phyloP scores from a whole-genome alignment of 768 basidiomycete genomes.

The Boletus insuetus region DNA sequence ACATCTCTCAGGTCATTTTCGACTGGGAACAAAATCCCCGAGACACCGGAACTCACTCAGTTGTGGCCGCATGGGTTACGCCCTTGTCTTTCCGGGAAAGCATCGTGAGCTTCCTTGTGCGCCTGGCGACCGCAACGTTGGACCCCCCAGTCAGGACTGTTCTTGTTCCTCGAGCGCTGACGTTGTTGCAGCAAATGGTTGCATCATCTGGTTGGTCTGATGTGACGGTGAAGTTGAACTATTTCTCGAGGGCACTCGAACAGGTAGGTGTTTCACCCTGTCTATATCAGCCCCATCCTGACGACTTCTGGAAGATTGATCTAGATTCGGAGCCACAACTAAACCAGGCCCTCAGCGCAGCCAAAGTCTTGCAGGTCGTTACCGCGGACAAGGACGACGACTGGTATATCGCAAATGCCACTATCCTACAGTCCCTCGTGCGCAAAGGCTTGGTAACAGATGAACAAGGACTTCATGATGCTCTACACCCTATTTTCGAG shows the following conservation, averaged over 20 bases:
- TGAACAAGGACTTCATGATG: slow-evolving; percentile 76
- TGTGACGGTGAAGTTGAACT: slow-evolving; percentile 87
- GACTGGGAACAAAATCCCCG: slow-evolving; percentile 82
- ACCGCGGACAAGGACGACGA: slow-evolving; percentile 76
- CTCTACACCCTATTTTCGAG: slow-evolving; percentile 80
- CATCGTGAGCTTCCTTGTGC: slow-evolving; percentile 94
- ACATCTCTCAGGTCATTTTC: slow-evolving; percentile 88
- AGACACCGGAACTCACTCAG: slow-evolving; percentile 23
- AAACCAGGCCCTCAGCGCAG: slow-evolving; percentile 70
- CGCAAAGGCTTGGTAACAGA: slow-evolving; percentile 85
- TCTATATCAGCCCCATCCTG: not conserved
- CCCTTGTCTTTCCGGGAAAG: slow-evolving; percentile 82
- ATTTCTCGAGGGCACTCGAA: slow-evolving; percentile 82
- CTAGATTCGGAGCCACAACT: slow-evolving; percentile 64
- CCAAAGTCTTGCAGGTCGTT: slow-evolving; percentile 86
- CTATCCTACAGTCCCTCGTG: slow-evolving; percentile 75
- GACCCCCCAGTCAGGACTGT: slow-evolving; percentile 39
- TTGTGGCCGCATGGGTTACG: slow-evolving; percentile 57
- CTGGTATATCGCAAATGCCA: slow-evolving; percentile 77
- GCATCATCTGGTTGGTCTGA: slow-evolving; percentile 86
- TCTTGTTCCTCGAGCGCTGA: slow-evolving; percentile 61
- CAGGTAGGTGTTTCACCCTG: slow-evolving; percentile 44
- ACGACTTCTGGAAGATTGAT: slow-evolving; percentile 53
- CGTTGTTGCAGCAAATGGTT: slow-evolving; percentile 72
- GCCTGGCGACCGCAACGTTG: slow-evolving; percentile 71